Evolutionary conservation across 768 basidiomycete species (phyloP).

Genomic region (Rubroboletus pulcherrimus): DNA sequence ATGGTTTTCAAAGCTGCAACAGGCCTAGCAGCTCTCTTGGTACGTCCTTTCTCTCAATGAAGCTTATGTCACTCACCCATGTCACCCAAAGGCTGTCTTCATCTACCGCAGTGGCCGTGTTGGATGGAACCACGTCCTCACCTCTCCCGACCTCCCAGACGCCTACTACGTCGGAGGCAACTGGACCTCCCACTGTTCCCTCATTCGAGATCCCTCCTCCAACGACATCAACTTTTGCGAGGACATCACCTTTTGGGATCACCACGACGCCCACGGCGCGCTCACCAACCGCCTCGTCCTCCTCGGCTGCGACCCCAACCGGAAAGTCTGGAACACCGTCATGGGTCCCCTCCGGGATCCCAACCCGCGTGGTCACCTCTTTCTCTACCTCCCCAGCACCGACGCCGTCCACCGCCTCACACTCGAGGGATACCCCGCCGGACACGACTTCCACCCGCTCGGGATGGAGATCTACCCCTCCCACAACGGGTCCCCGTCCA

Average conservation of each 20-base stretch:
- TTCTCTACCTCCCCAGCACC: conserved; percentile 42
- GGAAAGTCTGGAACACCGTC: conserved; percentile 69
- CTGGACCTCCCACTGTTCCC: conserved; percentile 43
- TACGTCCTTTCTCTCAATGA: neutral
- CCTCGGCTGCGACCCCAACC: conserved; percentile 40
- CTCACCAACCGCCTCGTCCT: conserved; percentile 44
- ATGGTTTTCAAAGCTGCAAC: conserved; percentile 16
- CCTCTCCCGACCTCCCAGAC: conserved; percentile 40
- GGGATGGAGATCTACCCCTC: conserved; percentile 60
- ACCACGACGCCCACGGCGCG: conserved; percentile 37
- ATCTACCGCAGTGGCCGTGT: conserved; percentile 44
- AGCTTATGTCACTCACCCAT: neutral
- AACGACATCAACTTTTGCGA: conserved; percentile 50
- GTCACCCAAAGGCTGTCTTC: conserved; percentile 35
- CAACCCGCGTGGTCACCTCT: conserved; percentile 54
- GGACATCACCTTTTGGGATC: conserved; percentile 64
- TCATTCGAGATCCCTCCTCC: conserved; percentile 34
- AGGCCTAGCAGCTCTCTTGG: conserved; percentile 6
- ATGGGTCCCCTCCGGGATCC: conserved; percentile 68
- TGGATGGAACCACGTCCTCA: conserved; percentile 40
- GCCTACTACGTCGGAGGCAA: conserved; percentile 53
- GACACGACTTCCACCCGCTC: conserved; percentile 69
- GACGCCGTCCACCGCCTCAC: conserved; percentile 37
- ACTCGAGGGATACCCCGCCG: conserved; percentile 50
- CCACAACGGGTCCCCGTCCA: conserved; percentile 43